These are phyloP conservation scores for Pythium myriotylum DNA, from an alignment of 352 stramenopile species.

Conservation along the genomic window DNA sequence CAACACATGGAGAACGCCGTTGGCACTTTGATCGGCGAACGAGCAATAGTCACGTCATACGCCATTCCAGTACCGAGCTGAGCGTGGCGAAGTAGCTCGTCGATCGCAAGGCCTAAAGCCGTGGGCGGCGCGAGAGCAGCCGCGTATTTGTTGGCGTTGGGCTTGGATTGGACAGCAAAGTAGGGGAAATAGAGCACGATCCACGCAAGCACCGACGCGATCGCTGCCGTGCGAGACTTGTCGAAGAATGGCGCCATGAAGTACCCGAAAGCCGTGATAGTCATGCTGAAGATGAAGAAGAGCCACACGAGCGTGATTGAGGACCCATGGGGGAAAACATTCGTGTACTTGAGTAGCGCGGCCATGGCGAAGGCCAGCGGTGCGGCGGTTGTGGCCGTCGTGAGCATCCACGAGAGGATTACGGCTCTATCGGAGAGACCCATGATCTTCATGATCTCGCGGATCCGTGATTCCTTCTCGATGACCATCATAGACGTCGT, in stretches of 20 bases:
- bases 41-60: constrained; percentile 43
- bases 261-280: constrained; percentile 65
- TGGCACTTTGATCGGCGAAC: constrained; percentile 49
- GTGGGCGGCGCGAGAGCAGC: constrained; percentile 57
- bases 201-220: constrained; percentile 65
- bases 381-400: constrained; percentile 11
- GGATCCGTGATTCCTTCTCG: constrained; percentile 91
- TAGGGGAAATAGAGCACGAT: constrained; percentile 72
- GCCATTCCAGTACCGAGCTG: constrained; percentile 57
- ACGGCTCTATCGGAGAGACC: constrained; percentile 80
- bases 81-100: constrained; percentile 54
- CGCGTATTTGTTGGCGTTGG: constrained; percentile 46
- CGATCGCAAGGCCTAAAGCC: constrained; percentile 58
- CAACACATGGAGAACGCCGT: constrained; percentile 53
- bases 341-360: constrained; percentile 50
- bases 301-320: constrained; percentile 35
- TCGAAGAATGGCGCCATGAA: constrained; percentile 72
- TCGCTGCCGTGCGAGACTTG: constrained; percentile 58
- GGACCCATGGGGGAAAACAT: constrained; percentile 38
- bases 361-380: constrained; percentile 27
- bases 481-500: constrained; percentile 88
- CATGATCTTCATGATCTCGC: constrained; percentile 94
- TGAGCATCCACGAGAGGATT: constrained; percentile 71
- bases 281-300: constrained; percentile 62
- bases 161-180: constrained; percentile 51